phyloP scores from a whole-genome alignment of 129 eudicot species.

The Lonicera japonica region DNA sequence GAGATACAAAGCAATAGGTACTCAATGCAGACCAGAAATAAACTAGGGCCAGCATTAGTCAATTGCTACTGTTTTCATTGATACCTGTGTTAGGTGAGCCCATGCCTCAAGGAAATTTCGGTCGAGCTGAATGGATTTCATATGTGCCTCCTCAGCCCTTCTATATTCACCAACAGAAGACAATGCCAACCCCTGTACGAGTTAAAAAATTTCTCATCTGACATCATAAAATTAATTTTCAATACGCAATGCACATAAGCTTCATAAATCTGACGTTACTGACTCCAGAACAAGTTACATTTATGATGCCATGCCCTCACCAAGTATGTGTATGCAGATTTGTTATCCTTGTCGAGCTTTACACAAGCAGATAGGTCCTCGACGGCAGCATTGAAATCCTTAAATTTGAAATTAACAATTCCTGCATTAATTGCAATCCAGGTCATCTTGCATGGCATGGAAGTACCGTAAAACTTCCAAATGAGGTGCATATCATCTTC shows the following conservation, averaged over 20 bases:
- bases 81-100: constrained; percentile 94
- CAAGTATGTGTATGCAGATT: constrained; percentile 92
- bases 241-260: neutral
- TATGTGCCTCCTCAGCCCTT: constrained; percentile 85
- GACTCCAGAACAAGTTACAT: constrained; percentile 3
- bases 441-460: neutral
- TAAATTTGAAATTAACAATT: constrained; percentile 84
- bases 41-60: too few species aligned
- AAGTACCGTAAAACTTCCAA: neutral
- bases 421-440: constrained; percentile 49
- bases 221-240: constrained; percentile 1
- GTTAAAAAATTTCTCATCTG: constrained; percentile 4
- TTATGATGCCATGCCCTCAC: constrained; percentile 40
- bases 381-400: constrained; percentile 83
- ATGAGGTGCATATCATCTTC: too few species aligned
- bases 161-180: constrained; percentile 80
- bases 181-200: constrained; percentile 70
- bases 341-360: constrained; percentile 70
- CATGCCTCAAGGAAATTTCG: constrained; percentile 75
- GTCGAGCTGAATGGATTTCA: constrained; percentile 75
- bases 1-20: too few species aligned
- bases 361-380: constrained; percentile 88
- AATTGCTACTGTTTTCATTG: neutral
- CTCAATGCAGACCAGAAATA: too few species aligned
- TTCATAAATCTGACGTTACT: constrained; percentile 3